A percentile compares a stretch with the other conserved stretches of the same genome.
Evolutionary conservation across 768 basidiomycete species (phyloP).

Genomic region (Daedaleopsis nitida): DNA sequence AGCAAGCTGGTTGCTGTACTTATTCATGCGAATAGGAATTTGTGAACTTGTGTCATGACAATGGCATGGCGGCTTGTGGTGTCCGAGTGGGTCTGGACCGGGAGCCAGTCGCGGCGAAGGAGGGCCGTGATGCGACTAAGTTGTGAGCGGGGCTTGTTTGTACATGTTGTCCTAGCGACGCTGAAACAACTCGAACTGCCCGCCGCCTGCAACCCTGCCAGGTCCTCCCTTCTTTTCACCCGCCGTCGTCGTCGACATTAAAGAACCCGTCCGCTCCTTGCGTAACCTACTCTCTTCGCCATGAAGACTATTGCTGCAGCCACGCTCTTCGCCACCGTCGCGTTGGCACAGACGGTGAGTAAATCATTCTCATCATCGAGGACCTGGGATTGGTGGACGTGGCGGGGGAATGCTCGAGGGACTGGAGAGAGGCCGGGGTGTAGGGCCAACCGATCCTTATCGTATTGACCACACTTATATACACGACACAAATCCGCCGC

Average conservation of each 20-base stretch:
- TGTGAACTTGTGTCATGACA: too few relatives aligned
- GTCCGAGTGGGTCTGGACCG: neutral
- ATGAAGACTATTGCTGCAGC: slow-evolving; percentile 57
- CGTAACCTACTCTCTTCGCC: slow-evolving; percentile 32
- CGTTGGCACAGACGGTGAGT: slow-evolving; percentile 46
- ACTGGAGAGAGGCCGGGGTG: too few relatives aligned
- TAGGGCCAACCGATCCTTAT: too few relatives aligned
- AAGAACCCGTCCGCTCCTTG: slow-evolving; percentile 42
- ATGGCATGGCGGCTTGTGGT: neutral
- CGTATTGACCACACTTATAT: too few relatives aligned
- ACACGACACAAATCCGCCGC: too few relatives aligned
- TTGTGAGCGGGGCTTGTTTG: slow-evolving; percentile 20
- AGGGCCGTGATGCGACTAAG: too few relatives aligned
- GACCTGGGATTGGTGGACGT: neutral
- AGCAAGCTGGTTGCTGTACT: too few relatives aligned
- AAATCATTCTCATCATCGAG: neutral
- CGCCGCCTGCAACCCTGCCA: neutral
- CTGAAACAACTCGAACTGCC: slow-evolving; percentile 4
- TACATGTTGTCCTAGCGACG: slow-evolving; percentile 24
- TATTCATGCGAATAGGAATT: too few relatives aligned
- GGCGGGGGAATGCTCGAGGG: neutral
- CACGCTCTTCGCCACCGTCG: slow-evolving; percentile 52
- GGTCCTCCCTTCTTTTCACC: slow-evolving; percentile 15
- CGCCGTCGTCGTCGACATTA: slow-evolving; percentile 38
- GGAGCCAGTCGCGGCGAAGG: neutral